phyloP scores from a whole-genome alignment of 2,329 filamentous ascomycete species.

The Coniochaeta sp. region DNA sequence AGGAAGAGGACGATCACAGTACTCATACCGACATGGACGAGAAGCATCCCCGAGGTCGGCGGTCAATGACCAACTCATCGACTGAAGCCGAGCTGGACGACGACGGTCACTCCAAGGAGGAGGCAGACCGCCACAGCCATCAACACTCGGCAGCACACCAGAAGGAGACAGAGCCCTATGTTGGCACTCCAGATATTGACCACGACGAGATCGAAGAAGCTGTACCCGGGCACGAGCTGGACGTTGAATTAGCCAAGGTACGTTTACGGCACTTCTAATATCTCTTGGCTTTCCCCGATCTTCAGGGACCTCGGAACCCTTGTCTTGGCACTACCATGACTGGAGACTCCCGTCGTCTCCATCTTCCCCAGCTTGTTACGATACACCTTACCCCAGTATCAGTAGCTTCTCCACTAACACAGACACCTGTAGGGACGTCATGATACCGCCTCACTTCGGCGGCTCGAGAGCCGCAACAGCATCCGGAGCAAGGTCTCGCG shows the following conservation, averaged over 20 bases:
- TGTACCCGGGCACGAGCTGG: conserved; percentile 17
- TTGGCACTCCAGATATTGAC: conserved; percentile 15
- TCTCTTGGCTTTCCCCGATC: not conserved
- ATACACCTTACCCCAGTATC: not conserved
- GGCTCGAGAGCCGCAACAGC: conserved; percentile 15
- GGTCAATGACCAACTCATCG: not conserved
- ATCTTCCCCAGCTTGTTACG: not conserved
- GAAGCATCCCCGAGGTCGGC: not conserved
- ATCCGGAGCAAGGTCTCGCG: conserved; percentile 18
- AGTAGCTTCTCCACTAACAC: not conserved
- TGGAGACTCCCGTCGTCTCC: not conserved
- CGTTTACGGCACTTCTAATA: not conserved
- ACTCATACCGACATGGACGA: not conserved
- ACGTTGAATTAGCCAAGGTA: conserved; percentile 19
- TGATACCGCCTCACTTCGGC: conserved; percentile 10
- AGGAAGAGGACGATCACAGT: not conserved
- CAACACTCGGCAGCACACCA: not conserved
- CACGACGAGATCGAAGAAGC: conserved; percentile 22
- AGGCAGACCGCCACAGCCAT: too few species aligned
- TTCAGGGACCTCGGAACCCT: conserved; percentile 2
- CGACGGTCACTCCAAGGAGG: not conserved
- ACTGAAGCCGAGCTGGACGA: not conserved
- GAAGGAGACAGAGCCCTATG: not conserved
- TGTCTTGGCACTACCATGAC: not conserved
- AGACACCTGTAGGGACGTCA: conserved; percentile 8